Percentiles rank a stretch among this genome's conserved stretches.
These are phyloP conservation scores for Metschnikowia anglica DNA, from an alignment of 805 yeast species.

Conservation along the genomic window DNA sequence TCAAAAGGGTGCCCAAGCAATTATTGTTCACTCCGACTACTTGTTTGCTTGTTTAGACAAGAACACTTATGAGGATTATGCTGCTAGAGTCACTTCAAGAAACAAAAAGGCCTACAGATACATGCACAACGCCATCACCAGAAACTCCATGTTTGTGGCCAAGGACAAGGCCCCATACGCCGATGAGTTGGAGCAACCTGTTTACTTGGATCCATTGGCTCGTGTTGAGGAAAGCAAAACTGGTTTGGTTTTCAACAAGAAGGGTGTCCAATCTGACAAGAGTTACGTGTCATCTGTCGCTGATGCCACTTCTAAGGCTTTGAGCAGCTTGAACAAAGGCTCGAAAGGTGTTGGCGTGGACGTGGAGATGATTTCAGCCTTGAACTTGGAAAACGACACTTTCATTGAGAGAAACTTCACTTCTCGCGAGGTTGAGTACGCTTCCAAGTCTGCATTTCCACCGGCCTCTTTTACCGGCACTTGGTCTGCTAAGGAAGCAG, in stretches of 20 bases:
- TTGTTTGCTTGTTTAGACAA: slow-evolving; percentile 79
- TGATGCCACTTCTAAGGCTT: slow-evolving; percentile 61
- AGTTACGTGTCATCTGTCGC: slow-evolving; percentile 49
- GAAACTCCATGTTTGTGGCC: slow-evolving; percentile 87
- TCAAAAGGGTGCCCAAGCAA: slow-evolving; percentile 98
- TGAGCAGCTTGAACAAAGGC: slow-evolving; percentile 54
- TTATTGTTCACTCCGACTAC: slow-evolving; percentile 91
- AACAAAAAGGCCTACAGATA: slow-evolving; percentile 89
- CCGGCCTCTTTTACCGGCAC: slow-evolving; percentile 94
- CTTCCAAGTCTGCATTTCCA: slow-evolving; percentile 69
- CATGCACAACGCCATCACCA: slow-evolving; percentile 92
- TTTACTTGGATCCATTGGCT: slow-evolving; percentile 94
- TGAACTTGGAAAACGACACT: slow-evolving; percentile 86
- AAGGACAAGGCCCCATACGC: slow-evolving; percentile 92
- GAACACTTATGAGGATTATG: slow-evolving; percentile 69
- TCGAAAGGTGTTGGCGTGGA: slow-evolving; percentile 91
- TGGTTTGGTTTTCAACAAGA: slow-evolving; percentile 48
- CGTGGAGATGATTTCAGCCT: slow-evolving; percentile 80
- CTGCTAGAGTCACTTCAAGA: slow-evolving; percentile 68
- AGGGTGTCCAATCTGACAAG: slow-evolving; percentile 48
- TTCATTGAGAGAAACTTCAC: slow-evolving; percentile 94
- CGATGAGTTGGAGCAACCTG: slow-evolving; percentile 83
- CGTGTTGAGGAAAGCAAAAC: slow-evolving; percentile 53
- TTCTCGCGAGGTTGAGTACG: slow-evolving; percentile 71
- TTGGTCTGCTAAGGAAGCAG: slow-evolving; percentile 99